A percentile compares a stretch with the other conserved stretches of the same genome.
phyloP scores from a whole-genome alignment of 169 alveolate species.

The Plasmodium adleri region DNA sequence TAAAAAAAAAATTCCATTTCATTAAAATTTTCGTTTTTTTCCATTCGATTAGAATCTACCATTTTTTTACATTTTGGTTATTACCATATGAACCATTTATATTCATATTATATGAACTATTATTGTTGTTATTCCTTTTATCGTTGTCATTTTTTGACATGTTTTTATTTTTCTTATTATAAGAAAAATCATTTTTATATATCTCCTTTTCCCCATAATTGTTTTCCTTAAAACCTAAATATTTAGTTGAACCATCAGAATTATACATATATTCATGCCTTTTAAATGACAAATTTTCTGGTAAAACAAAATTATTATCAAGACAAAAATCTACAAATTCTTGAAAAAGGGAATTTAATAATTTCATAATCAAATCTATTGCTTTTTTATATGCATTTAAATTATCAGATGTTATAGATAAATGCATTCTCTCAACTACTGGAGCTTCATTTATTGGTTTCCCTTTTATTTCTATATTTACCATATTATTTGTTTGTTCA shows the following conservation, averaged over 20 bases:
- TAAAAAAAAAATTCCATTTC: too few relatives aligned
- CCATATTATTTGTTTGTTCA: conserved; percentile 82
- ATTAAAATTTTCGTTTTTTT: not conserved
- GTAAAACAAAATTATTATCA: conserved; percentile 73
- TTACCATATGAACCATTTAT: conserved; percentile 2
- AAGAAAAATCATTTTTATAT: conserved; percentile 32
- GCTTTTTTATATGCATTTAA: conserved; percentile 80
- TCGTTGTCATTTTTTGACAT: conserved; percentile 37
- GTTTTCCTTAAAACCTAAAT: conserved; percentile 80
- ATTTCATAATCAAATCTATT: conserved; percentile 81
- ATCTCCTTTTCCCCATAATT: conserved; percentile 32
- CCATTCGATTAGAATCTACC: conserved; percentile 24
- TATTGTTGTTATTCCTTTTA: conserved; percentile 20
- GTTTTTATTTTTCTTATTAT: conserved; percentile 35
- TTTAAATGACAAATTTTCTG: conserved; percentile 81
- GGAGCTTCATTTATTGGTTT: conserved; percentile 88
- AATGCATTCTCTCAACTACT: conserved; percentile 85
- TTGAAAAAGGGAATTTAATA: conserved; percentile 84
- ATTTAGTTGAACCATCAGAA: conserved; percentile 80
- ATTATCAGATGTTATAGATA: conserved; percentile 82
- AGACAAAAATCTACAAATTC: conserved; percentile 81
- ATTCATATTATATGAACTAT: conserved; percentile 10
- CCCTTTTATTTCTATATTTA: conserved; percentile 86
- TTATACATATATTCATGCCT: conserved; percentile 86
- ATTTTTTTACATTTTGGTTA: conserved; percentile 17